Evolutionary conservation across 2,329 filamentous ascomycete genomes (phyloP).

Genomic region (Fusarium beomiforme): DNA sequence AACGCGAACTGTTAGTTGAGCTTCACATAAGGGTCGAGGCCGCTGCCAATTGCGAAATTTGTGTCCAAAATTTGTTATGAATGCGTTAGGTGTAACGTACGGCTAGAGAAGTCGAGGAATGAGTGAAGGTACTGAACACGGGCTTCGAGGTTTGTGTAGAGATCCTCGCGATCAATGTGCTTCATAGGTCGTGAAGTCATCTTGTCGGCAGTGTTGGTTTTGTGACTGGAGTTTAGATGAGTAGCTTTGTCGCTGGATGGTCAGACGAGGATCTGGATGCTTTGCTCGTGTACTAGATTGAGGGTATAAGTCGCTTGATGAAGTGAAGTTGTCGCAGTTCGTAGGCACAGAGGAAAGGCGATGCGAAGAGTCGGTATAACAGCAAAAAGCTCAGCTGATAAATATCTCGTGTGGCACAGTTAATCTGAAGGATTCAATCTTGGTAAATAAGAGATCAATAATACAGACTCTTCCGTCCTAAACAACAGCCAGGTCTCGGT

Average conservation of each 20-base stretch:
- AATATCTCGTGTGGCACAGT: not conserved
- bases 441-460: constrained; percentile 7
- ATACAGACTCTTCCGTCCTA: constrained; percentile 12
- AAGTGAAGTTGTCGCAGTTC: not conserved
- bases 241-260: not conserved
- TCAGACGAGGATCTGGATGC: not conserved
- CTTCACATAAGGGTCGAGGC: not conserved
- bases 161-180: constrained; percentile 75
- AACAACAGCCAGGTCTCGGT: constrained; percentile 17
- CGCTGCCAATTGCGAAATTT: not conserved
- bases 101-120: constrained; percentile 78
- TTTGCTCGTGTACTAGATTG: not conserved
- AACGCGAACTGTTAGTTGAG: constrained; percentile 9
- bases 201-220: constrained; percentile 16
- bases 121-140: constrained; percentile 78
- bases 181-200: constrained; percentile 54
- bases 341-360: not conserved
- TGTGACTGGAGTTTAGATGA: no score
- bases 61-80: not conserved
- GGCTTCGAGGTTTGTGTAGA: constrained; percentile 76
- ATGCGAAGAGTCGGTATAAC: not conserved
- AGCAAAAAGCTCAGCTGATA: not conserved
- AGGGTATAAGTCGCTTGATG: not conserved
- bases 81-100: constrained; percentile 56
- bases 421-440: constrained; percentile 1